phyloP scores from a whole-genome alignment of 106 monocot species.

The Phalaenopsis aphrodite region DNA sequence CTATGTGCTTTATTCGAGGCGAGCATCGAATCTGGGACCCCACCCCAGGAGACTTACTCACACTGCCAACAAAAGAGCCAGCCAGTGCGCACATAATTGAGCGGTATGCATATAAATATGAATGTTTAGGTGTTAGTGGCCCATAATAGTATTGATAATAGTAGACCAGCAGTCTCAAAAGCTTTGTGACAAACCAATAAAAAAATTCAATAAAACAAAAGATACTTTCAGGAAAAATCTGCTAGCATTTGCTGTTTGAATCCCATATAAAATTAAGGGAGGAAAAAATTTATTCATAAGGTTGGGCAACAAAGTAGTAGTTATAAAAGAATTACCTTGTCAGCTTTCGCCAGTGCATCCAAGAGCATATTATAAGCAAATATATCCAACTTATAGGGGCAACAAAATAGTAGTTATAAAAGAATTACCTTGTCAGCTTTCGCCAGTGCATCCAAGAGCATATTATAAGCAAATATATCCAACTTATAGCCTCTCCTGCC shows the following conservation, averaged over 20 bases:
- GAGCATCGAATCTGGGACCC: too few species aligned
- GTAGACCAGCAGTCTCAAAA: not conserved
- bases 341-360: slow-evolving; percentile 78
- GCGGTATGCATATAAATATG: too few species aligned
- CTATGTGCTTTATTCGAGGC: too few species aligned
- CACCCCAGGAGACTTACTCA: too few species aligned
- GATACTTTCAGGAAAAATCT: not conserved
- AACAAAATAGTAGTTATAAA: not conserved
- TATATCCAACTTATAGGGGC: slow-evolving; percentile 56
- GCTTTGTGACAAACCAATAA: not conserved
- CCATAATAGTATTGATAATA: not conserved
- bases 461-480: slow-evolving; percentile 94
- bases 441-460: slow-evolving; percentile 83
- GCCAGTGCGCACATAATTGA: too few species aligned
- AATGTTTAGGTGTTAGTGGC: too few species aligned
- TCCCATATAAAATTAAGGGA: not conserved
- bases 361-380: slow-evolving; percentile 96
- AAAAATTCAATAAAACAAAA: not conserved
- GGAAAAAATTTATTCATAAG: not conserved
- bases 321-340: slow-evolving; percentile 34
- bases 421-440: slow-evolving; percentile 66
- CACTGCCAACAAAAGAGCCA: too few species aligned
- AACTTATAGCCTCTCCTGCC: slow-evolving; percentile 64
- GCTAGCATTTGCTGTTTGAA: not conserved
- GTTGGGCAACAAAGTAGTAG: not conserved